These are phyloP conservation scores for Chaetomiaceae sp. DNA, from an alignment of 2,329 filamentous ascomycete genomes.

Conservation along the genomic window DNA sequence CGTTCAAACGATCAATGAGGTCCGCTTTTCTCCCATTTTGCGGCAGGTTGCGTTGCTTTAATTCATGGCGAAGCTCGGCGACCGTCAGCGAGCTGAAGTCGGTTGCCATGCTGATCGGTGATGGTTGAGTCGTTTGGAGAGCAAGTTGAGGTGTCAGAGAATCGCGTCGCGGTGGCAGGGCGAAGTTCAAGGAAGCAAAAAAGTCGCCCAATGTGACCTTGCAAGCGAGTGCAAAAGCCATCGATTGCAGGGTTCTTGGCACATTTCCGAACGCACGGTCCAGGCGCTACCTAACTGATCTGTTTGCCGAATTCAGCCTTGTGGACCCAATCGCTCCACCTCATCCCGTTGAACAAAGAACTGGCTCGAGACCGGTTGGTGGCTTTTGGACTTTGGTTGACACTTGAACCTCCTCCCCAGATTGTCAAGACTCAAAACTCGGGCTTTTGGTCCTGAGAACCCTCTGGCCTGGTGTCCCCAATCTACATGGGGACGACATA, in stretches of 20 bases:
- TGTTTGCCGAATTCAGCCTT: not conserved
- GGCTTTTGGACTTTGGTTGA: no score
- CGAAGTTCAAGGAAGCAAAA: slow-evolving; percentile 4
- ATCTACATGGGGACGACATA: no score
- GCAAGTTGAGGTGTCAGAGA: not conserved
- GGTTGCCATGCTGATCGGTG: slow-evolving; percentile 37
- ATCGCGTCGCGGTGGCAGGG: slow-evolving; percentile 9
- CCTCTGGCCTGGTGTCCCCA: no score
- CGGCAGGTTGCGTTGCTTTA: slow-evolving; percentile 66
- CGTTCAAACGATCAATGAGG: slow-evolving; percentile 60
- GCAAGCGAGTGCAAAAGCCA: not conserved
- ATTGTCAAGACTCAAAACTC: no score
- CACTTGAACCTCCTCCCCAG: no score
- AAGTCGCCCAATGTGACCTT: slow-evolving; percentile 15
- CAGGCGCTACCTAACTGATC: not conserved
- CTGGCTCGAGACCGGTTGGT: no score
- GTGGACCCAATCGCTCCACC: not conserved
- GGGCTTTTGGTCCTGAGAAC: no score
- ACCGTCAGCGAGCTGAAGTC: slow-evolving; percentile 64
- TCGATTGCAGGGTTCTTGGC: slow-evolving; percentile 3
- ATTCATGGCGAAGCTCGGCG: slow-evolving; percentile 67
- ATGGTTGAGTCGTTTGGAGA: not conserved
- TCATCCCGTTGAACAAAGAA: no score
- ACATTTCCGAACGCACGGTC: slow-evolving; percentile 9
- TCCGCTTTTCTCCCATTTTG: slow-evolving; percentile 68